Base-by-base conservation (phyloP, 495 filamentous ascomycete species). In the Chaetomium cochliodes region DNA sequence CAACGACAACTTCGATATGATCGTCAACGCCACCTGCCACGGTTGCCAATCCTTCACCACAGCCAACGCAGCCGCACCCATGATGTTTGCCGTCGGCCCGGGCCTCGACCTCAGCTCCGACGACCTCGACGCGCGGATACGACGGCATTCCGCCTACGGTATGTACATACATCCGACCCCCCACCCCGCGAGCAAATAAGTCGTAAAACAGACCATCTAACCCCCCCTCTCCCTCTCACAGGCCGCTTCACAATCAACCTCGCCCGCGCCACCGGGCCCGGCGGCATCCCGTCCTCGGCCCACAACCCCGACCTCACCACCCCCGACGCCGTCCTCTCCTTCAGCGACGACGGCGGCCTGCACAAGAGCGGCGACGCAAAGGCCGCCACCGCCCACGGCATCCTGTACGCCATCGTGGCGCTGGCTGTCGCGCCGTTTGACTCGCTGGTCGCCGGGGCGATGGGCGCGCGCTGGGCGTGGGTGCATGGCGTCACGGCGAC, bases 81-180 rank as follows among this genome's bases (percentile, higher is more conserved):
- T 87, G 74, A 82, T 87, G 57, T 88, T 82, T 67, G 86, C 82
- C n/a, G 69, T 81, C 15, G 87, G 86, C 13, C 67, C 74, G 33
- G 66, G 67, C 30, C 62, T 66, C 33, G 41, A 58, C 37, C 64
- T 84, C 11, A 30, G 23, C 23, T 77, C 73, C 28, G 73, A 86
- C 69, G 71, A 74, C 33, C 66, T 66, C 1, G 67, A 74, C 13
- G 83, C 79, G 0, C 72, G 68, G n/a, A 71, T 86, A 8, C 74
- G 79, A 42, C 74, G 82, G n/a, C 87, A 90, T 70, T 64, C 72
- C 42, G 73, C 74, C 56, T 84, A 84, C 68, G 86, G 68, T 67
- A 22, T 22, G 59, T 3, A 1, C 37, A 26, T 20, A 20, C 37
- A 3, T 20, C 47, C 46, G n/a, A n/a, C 23, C 13, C 41, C 9